A percentile compares a stretch with the other conserved stretches of the same genome.
phyloP scores from a whole-genome alignment of 2,329 filamentous ascomycete genomes.

The Ilyonectria sp. region DNA sequence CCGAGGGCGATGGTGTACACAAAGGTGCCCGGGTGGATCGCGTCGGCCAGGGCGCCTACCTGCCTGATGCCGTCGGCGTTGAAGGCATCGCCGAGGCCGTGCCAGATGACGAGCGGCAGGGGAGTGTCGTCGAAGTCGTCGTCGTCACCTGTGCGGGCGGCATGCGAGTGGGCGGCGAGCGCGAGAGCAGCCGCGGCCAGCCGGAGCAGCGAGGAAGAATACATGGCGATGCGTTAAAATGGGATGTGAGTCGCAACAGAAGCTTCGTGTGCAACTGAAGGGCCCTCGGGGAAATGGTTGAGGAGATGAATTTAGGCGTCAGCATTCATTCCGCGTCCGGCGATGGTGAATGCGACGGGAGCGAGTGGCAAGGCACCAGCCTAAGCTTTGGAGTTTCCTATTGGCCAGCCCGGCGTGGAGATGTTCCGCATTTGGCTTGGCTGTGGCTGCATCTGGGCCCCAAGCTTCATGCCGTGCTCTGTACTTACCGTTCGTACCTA shows the following conservation, averaged over 20 bases:
- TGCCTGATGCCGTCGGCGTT: constrained; percentile 80
- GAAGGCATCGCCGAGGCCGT: constrained; percentile 84
- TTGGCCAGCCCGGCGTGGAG: constrained; percentile 21
- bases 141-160: constrained; percentile 47
- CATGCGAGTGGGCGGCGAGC: constrained; percentile 43
- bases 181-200: constrained; percentile 53
- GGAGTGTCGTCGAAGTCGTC: constrained; percentile 73
- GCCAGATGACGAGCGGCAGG: constrained; percentile 94
- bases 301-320: not conserved
- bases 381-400: constrained; percentile 5
- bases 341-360: not conserved
- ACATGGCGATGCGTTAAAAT: constrained; percentile 28
- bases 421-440: constrained; percentile 4
- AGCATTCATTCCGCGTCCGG: not conserved
- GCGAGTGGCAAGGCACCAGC: constrained; percentile 8
- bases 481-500: too few relatives aligned
- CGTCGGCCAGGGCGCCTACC: constrained; percentile 80
- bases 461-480: too few relatives aligned
- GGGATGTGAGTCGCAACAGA: not conserved
- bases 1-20: constrained; percentile 85
- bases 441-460: too few relatives aligned
- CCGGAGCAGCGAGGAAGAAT: constrained; percentile 35
- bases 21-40: constrained; percentile 85
- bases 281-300: not conserved
- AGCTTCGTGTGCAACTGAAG: not conserved